Evolutionary conservation across 2,329 filamentous ascomycete species (phyloP), one percentile per base, ranked within the genome.

Genomic region (Colletotrichum plurivorum): DNA sequence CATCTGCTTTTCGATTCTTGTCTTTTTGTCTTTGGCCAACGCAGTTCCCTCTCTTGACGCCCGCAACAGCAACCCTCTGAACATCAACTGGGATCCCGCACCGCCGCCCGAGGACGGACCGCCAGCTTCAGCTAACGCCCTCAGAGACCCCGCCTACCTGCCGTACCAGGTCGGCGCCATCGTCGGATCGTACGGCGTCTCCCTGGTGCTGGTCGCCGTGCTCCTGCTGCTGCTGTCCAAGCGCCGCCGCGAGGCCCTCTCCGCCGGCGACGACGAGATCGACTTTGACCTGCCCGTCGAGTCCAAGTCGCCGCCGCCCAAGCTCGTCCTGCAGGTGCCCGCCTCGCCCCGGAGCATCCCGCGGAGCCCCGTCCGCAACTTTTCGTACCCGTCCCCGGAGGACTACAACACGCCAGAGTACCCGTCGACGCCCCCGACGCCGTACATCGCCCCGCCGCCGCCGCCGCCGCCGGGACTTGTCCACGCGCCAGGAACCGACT

Each of bases 131-230:
- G 84, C 84, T 63, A 80, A 85, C 74, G 88, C 90, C 45, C 79
- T 89, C 56, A 84, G 89, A 74, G 67, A 71, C 45, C 83, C 83
- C 71, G 81, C 86, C 18, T 89, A 92, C 64, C 88, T 98, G 22
- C 94, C 94, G 18, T 91, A 90, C 68, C 92, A 98, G 80, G 91
- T 98, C 73, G 92, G 93, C 72, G 94, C 91, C 73, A 93, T 98
- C 69, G 87, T 95, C 68, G 94, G 91, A 70, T 91, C 93, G 68
- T 98, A 98, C 88, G 86, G 95, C 67, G 79, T 94, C 70, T 93
- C 90, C 43, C 86, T 97, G 76, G 85, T 94, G 75, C 80, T 96
- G 75, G 89, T 96, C 75, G 91, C 93, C 74, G 84, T 89, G 41
- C 82, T 89, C 54, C 83, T 94, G 8, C 83, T 94, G 49, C 78